Evolutionary conservation across 2,329 filamentous ascomycete species (phyloP).

Genomic region (Amylocarpus encephaloides): DNA sequence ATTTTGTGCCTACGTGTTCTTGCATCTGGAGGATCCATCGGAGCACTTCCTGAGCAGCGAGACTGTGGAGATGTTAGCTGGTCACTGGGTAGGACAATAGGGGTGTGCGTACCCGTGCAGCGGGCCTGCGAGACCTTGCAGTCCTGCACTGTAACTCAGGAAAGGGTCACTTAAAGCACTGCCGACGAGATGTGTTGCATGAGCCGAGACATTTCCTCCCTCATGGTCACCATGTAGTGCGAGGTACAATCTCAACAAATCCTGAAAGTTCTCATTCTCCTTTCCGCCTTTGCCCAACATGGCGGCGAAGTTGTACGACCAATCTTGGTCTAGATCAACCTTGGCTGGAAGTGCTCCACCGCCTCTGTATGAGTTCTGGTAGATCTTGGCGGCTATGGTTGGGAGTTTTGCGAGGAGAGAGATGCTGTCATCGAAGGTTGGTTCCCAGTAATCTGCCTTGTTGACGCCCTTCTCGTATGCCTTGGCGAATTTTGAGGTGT

Average conservation of each 20-base stretch:
- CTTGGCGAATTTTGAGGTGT: constrained; percentile 89
- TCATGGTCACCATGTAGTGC: constrained; percentile 97
- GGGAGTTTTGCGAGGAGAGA: constrained; percentile 92
- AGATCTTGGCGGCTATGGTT: constrained; percentile 94
- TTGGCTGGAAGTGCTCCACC: constrained; percentile 69
- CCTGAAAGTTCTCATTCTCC: constrained; percentile 90
- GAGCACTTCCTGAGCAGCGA: constrained; percentile 94
- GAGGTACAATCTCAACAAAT: constrained; percentile 87
- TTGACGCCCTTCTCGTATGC: constrained; percentile 84
- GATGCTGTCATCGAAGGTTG: constrained; percentile 93
- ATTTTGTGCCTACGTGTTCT: constrained; percentile 69
- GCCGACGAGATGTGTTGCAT: constrained; percentile 90
- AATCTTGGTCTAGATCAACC: constrained; percentile 81
- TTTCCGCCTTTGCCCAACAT: constrained; percentile 87
- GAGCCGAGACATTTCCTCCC: constrained; percentile 94
- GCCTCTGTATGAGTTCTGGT: constrained; percentile 81
- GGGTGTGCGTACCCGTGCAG: constrained; percentile 59
- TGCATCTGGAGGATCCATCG: constrained; percentile 98
- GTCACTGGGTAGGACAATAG: neutral
- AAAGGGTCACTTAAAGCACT: constrained; percentile 92
- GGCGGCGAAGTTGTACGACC: constrained; percentile 97
- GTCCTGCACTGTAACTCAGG: constrained; percentile 90
- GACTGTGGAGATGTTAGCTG: constrained; percentile 37
- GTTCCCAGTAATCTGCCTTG: constrained; percentile 99
- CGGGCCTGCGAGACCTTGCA: constrained; percentile 92